These are phyloP conservation scores for Periglandula ipomoeae DNA, from an alignment of 2,329 filamentous ascomycete species.

Conservation along the genomic window DNA sequence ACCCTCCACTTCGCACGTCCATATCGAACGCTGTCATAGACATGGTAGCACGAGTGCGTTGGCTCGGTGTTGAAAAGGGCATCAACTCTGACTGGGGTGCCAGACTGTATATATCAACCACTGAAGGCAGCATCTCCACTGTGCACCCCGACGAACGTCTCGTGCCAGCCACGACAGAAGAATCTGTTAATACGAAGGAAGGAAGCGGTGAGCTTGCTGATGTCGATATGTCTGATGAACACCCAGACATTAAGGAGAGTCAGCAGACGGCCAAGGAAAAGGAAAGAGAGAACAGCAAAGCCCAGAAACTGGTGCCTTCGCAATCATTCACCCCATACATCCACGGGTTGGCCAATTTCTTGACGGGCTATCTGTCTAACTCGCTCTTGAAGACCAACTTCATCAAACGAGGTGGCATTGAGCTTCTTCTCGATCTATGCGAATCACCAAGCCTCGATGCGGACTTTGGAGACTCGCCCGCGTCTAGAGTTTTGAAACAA, in stretches of 20 bases:
- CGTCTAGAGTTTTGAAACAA: slow-evolving; percentile 61
- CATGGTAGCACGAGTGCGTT: slow-evolving; percentile 75
- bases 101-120: slow-evolving; percentile 60
- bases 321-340: slow-evolving; percentile 57
- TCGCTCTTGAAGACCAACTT: slow-evolving; percentile 62
- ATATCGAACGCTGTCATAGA: slow-evolving; percentile 81
- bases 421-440: slow-evolving; percentile 74
- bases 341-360: slow-evolving; percentile 65
- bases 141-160: slow-evolving; percentile 43
- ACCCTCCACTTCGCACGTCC: slow-evolving; percentile 69
- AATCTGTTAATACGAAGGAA: slow-evolving; percentile 29
- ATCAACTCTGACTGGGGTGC: slow-evolving; percentile 63
- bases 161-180: slow-evolving; percentile 16
- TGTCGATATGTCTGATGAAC: slow-evolving; percentile 57
- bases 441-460: slow-evolving; percentile 71
- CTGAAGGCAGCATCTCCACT: slow-evolving; percentile 42
- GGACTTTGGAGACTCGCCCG: slow-evolving; percentile 48
- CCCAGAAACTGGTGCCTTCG: slow-evolving; percentile 15
- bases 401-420: slow-evolving; percentile 69
- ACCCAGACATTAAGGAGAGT: slow-evolving; percentile 11
- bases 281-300: not conserved
- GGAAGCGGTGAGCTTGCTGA: slow-evolving; percentile 35
- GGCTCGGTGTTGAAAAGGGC: slow-evolving; percentile 64
- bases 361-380: slow-evolving; percentile 67
- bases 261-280: slow-evolving; percentile 5